These are phyloP conservation scores for Guadua angustifolia DNA, from an alignment of 176 grass and related monocot species.

Conservation along the genomic window DNA sequence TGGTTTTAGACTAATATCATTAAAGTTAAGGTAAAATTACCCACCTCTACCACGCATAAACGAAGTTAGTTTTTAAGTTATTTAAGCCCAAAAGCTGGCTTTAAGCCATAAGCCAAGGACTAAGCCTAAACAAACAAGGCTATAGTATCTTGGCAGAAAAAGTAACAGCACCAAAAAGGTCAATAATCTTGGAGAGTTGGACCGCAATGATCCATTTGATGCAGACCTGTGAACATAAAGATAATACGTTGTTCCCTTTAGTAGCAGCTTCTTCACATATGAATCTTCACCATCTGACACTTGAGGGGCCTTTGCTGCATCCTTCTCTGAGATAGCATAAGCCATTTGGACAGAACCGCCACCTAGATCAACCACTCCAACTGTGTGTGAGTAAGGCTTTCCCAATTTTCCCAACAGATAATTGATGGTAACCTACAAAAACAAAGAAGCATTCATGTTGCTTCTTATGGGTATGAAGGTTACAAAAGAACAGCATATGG, in stretches of 20 bases:
- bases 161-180: slow-evolving; percentile 20
- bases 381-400: slow-evolving; percentile 77
- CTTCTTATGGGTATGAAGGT: slow-evolving; percentile 18
- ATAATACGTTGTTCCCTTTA: slow-evolving; percentile 90
- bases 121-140: too few species aligned
- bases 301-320: slow-evolving; percentile 79
- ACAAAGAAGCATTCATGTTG: slow-evolving; percentile 27
- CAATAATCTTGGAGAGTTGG: not conserved
- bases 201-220: slow-evolving; percentile 29
- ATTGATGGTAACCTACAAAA: slow-evolving; percentile 81
- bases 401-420: slow-evolving; percentile 89
- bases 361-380: slow-evolving; percentile 97
- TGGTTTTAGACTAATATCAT: too few species aligned
- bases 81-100: too few species aligned
- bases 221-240: slow-evolving; percentile 96
- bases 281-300: slow-evolving; percentile 80
- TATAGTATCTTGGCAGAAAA: slow-evolving; percentile 33
- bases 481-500: slow-evolving; percentile 15
- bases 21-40: too few species aligned
- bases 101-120: too few species aligned
- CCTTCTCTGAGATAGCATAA: slow-evolving; percentile 95
- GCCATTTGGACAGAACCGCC: slow-evolving; percentile 99
- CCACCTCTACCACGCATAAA: too few species aligned
- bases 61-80: too few species aligned
- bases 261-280: slow-evolving; percentile 81